Evolutionary conservation across 495 filamentous ascomycete species (phyloP).

Genomic region (Neurospora sp.): DNA sequence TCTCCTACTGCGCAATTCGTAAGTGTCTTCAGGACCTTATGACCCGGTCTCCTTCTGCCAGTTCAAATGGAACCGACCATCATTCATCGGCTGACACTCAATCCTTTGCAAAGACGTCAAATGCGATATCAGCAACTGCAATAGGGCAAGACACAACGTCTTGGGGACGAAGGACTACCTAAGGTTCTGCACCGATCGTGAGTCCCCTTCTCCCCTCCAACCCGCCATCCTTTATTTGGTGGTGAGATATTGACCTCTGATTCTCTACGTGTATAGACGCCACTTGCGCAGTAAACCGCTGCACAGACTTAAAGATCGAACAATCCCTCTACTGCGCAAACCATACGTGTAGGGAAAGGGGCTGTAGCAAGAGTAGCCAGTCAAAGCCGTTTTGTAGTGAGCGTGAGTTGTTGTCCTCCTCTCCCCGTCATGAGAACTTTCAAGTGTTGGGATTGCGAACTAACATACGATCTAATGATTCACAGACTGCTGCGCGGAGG

Average conservation of each 20-base stretch:
- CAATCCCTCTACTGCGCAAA: slow-evolving; percentile 13
- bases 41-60: no score
- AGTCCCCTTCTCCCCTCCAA: not conserved
- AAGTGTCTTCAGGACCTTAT: not conserved
- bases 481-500: slow-evolving; percentile 10
- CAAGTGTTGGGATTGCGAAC: not conserved
- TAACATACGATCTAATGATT: not conserved
- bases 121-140: slow-evolving; percentile 11
- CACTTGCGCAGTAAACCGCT: slow-evolving; percentile 14
- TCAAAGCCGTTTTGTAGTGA: slow-evolving; percentile 14
- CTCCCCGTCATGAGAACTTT: no score
- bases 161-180: slow-evolving; percentile 15
- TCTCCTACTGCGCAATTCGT: slow-evolving; percentile 17
- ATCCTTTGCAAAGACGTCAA: slow-evolving; percentile 10
- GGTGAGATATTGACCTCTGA: no score
- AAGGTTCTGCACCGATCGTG: slow-evolving; percentile 19
- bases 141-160: slow-evolving; percentile 5
- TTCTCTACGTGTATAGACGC: not conserved
- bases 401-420: slow-evolving; percentile 16
- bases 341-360: slow-evolving; percentile 22
- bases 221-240: no score
- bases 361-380: slow-evolving; percentile 13
- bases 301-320: slow-evolving; percentile 8
- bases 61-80: no score
- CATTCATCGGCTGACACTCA: no score